Conservation (phyloP, 2,329 filamentous ascomycete genomes). For the Fusarium devonianum region DNA sequence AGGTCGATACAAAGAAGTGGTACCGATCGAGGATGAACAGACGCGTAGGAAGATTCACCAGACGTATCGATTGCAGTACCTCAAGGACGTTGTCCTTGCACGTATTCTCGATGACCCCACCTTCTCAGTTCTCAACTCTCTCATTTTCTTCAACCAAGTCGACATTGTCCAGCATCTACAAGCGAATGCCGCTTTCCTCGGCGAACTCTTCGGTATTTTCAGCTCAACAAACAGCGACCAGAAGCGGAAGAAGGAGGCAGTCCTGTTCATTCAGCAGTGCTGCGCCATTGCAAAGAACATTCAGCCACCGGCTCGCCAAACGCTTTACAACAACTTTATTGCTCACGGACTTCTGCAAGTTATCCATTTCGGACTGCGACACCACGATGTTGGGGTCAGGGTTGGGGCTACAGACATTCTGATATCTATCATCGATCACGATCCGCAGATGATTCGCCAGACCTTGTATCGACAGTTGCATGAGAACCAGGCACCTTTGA, state of each 20-base stretch:
- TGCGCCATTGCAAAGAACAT: slow-evolving; percentile 93
- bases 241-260: slow-evolving; percentile 87
- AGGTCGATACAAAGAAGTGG: slow-evolving; percentile 94
- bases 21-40: slow-evolving; percentile 82
- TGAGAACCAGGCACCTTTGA: slow-evolving; percentile 84
- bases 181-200: slow-evolving; percentile 76
- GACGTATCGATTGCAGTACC: slow-evolving; percentile 93
- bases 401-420: slow-evolving; percentile 94
- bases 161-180: slow-evolving; percentile 98
- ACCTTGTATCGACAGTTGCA: slow-evolving; percentile 92
- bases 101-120: slow-evolving; percentile 97
- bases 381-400: slow-evolving; percentile 82
- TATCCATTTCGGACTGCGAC: slow-evolving; percentile 89
- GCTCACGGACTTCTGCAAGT: slow-evolving; percentile 85
- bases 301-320: slow-evolving; percentile 80
- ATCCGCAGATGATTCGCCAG: slow-evolving; percentile 90
- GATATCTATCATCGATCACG: slow-evolving; percentile 93
- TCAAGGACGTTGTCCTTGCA: slow-evolving; percentile 97
- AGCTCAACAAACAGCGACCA: slow-evolving; percentile 67
- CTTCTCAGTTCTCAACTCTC: slow-evolving; percentile 94
- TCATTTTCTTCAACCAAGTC: slow-evolving; percentile 99
- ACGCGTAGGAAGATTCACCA: slow-evolving; percentile 93
- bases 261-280: slow-evolving; percentile 96
- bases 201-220: slow-evolving; percentile 89
- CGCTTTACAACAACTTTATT: slow-evolving; percentile 89